These are phyloP conservation scores for Massarina eburnea DNA, from an alignment of 2,329 filamentous ascomycete species.

Conservation along the genomic window DNA sequence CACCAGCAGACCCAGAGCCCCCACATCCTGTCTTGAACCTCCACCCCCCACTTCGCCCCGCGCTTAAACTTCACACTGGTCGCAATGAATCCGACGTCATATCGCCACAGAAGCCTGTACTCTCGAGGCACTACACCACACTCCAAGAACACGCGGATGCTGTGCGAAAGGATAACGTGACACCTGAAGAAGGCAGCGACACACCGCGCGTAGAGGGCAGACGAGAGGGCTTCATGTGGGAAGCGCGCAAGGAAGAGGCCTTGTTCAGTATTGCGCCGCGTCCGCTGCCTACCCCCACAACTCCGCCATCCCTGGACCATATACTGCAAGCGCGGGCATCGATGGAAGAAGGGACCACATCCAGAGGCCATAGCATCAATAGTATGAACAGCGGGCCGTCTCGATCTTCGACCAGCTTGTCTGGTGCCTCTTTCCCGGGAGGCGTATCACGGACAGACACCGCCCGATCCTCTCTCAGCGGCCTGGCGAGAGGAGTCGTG, in stretches of 20 bases:
- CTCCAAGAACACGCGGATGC: slow-evolving; percentile 31
- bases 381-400: slow-evolving; percentile 17
- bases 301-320: slow-evolving; percentile 24
- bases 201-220: slow-evolving; percentile 21
- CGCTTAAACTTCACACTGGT: not conserved
- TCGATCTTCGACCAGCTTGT: slow-evolving; percentile 6
- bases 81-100: not conserved
- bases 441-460: slow-evolving; percentile 14
- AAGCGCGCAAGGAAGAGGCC: slow-evolving; percentile 10
- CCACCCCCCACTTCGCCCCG: not conserved
- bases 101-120: slow-evolving; percentile 6
- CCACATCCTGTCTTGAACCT: slow-evolving; percentile 5
- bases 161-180: slow-evolving; percentile 4
- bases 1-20: slow-evolving; percentile 1
- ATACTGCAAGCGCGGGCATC: slow-evolving; percentile 9
- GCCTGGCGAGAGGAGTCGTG: slow-evolving; percentile 25
- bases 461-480: slow-evolving; percentile 24
- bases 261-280: slow-evolving; percentile 9
- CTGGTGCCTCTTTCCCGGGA: slow-evolving; percentile 1
- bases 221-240: slow-evolving; percentile 32
- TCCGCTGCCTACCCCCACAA: slow-evolving; percentile 4
- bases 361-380: slow-evolving; percentile 11
- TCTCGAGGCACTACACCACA: slow-evolving; percentile 22
- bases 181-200: slow-evolving; percentile 4
- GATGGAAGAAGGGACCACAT: slow-evolving; percentile 12